Evolutionary conservation across 2,329 filamentous ascomycete genomes (phyloP), one percentile per base, ranked within the genome.

Genomic region (Hypoxylon sp.): DNA sequence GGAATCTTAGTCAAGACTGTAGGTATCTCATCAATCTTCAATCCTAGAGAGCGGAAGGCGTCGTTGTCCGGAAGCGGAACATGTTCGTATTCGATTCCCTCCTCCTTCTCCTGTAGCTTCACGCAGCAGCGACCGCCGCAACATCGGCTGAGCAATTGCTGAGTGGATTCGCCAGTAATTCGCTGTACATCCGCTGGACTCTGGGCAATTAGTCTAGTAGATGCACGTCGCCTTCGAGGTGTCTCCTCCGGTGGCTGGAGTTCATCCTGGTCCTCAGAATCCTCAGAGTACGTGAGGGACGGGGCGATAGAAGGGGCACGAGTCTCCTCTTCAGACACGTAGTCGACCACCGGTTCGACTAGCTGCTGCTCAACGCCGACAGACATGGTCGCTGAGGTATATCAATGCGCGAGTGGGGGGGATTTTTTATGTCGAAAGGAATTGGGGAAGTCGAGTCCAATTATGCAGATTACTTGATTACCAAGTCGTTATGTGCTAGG

Each of bases 21-120:
- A 5, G 90, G 91, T 56, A 98, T 88, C 30, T 89, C 85, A 61
- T 89, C 88, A 65, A 98, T 85, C 73, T 90, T 91, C 71, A 98
- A 85, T 55, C 89, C 84, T 51, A 99, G 85, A 65, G 90, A 92
- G 60, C 88, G 86, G 81, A 92, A 99, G 14, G 96, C 96, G 64
- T 90, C 86, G 74, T 97, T 98, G 77, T 96, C 89, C 1, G 95
- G 94, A 2, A 88, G 75, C 14, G 81, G 73, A 19, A 90, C 77
- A 5, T 75, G 76, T 73, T 89, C 87, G 62, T 84, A 87, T 41
- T 85, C 79, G 47, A 87, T 65, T 30, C 80, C 81, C 2, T 82
- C 77, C 53, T 79, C 81, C 68, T 81, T 80, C 53, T 77, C 77
- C 50, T 78, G 79, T 51, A 83, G 67, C 53, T 81, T 84, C 78